phyloP scores from a whole-genome alignment of 169 alveolate genomes.

The Cystoisospora suis region DNA sequence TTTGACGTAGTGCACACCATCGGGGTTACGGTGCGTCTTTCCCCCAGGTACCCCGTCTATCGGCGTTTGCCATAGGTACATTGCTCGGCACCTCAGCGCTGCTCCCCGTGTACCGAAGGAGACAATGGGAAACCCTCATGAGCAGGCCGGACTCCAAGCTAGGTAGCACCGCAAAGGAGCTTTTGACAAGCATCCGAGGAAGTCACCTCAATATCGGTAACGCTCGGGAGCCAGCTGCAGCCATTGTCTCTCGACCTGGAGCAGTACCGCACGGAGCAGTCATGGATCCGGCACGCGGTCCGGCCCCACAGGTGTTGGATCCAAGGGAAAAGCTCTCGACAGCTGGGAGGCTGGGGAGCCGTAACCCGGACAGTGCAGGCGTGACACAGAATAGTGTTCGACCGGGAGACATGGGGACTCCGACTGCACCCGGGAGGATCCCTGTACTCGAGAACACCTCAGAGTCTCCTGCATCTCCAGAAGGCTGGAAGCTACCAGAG shows the following conservation, averaged over 20 bases:
- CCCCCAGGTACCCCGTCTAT: background rate
- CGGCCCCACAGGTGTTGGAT: background rate
- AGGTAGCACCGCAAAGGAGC: background rate
- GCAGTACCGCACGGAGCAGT: background rate
- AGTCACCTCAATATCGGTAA: too few species aligned
- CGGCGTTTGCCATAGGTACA: background rate
- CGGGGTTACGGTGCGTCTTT: background rate
- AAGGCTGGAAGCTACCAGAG: background rate
- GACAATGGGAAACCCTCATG: conserved; percentile 14
- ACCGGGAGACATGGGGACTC: background rate
- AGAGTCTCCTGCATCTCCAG: background rate
- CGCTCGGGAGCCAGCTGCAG: too few species aligned
- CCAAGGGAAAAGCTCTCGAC: background rate
- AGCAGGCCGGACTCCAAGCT: background rate
- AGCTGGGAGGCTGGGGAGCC: background rate
- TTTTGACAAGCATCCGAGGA: background rate
- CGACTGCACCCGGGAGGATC: background rate
- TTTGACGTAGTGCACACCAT: too few species aligned
- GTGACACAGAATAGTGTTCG: too few species aligned
- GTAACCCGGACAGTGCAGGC: background rate
- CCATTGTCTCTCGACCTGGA: background rate
- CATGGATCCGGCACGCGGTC: background rate
- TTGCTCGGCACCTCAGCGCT: background rate
- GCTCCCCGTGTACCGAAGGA: background rate
- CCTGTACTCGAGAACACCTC: background rate